Evolutionary conservation across 177 flowering plant species (phyloP).

Genomic region (Vitis hybrid): DNA sequence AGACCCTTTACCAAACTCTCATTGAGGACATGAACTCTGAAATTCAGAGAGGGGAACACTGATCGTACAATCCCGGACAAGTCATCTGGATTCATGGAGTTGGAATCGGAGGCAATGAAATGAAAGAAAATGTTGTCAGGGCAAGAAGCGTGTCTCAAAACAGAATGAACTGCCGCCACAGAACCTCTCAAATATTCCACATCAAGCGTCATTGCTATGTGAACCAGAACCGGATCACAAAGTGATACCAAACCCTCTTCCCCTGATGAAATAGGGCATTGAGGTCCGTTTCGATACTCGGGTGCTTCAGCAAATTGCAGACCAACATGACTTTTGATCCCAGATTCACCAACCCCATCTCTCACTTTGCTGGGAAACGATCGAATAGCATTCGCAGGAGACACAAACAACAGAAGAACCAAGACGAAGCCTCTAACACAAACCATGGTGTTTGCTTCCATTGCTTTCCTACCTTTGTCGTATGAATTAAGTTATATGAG

Average conservation of each 20-base stretch:
- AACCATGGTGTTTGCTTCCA: neutral
- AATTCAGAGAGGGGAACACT: conserved; percentile 40
- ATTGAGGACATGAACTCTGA: conserved; percentile 35
- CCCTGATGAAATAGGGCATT: conserved; percentile 19
- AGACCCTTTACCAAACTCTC: conserved; percentile 32
- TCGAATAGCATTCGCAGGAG: conserved; percentile 12
- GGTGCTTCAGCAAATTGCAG: conserved; percentile 39
- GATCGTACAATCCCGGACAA: conserved; percentile 20
- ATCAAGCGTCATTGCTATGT: conserved; percentile 70
- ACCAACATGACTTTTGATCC: neutral
- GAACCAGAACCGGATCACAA: conserved; percentile 37
- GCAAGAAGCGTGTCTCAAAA: conserved; percentile 62
- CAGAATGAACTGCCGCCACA: conserved; percentile 58
- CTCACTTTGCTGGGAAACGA: conserved; percentile 5
- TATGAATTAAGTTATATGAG: neutral
- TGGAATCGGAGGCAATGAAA: conserved; percentile 44
- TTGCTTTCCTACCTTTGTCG: too few relatives aligned
- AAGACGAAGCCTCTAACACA: neutral
- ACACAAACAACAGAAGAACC: conserved; percentile 1
- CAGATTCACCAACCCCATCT: neutral
- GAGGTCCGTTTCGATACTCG: conserved; percentile 33
- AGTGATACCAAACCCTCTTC: neutral
- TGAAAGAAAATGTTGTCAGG: conserved; percentile 68
- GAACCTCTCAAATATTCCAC: conserved; percentile 55
- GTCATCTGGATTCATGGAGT: neutral